Evolutionary conservation across 2,329 filamentous ascomycete species (phyloP), one percentile per base, ranked within the genome.

Genomic region (Colletotrichum spinosum): DNA sequence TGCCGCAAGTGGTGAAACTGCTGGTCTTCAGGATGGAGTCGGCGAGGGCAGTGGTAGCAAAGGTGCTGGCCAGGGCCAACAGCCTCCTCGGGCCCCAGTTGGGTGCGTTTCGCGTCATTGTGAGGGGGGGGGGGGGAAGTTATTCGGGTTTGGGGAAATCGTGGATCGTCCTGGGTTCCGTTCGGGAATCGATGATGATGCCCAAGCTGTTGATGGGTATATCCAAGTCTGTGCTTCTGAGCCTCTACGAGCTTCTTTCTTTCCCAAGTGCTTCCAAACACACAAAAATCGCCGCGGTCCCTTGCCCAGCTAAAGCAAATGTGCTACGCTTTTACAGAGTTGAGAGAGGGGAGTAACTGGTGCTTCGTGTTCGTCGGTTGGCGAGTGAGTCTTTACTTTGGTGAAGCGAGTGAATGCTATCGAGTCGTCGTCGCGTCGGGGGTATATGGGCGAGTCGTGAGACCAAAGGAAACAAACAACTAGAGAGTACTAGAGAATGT

Each of bases 1-100:
- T 74, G 42, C 74, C 76, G 79, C 96, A 98, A 69, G 89, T 89
- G 72, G 84, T 88, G 80, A 96, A 97, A 65, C 94, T 92, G 68
- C 86, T 87, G 33, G 94, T 97, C 74, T 90, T 87, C 63, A 99
- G 86, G 63, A 97, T 83, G 70, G 95, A 89, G 67, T 81, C 84
- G 60, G 87, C 92, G 65, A 91, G 75, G 58, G 85, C 90, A 64
- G 82, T 79, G 53, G 75, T 76, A 13, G 76, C 71, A 50, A 84
- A 73, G 55, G 76, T 74, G 55, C 76, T 73, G 17, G 80, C 75
- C 58, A 77, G 71, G 62, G 78, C 68, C 56, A 75, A 75, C 60
- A 71, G 74, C 72, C 73, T 72, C 51, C 50, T 60, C 37, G 70
- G 68, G 56, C 70, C 75, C 75, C 75, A 76, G 60, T 55, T 51